These are phyloP conservation scores for Schoenoplectus triqueter DNA, from an alignment of 202 grass and related monocot species.

Conservation along the genomic window DNA sequence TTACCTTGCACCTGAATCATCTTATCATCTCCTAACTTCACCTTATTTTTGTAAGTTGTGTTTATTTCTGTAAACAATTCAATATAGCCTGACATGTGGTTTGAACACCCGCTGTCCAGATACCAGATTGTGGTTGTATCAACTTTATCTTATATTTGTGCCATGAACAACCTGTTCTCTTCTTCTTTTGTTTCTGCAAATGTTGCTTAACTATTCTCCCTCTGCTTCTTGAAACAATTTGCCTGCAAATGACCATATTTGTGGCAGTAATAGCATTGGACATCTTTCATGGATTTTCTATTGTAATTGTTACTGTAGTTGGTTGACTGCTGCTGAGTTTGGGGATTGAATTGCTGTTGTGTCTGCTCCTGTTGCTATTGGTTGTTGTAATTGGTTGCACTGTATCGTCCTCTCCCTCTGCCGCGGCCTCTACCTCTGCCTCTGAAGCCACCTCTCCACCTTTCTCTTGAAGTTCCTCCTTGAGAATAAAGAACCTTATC, in stretches of 20 bases:
- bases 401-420: not conserved
- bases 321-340: not conserved
- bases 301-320: too few species aligned
- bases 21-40: conserved; percentile 13
- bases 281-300: too few species aligned
- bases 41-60: not conserved
- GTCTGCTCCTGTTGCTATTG: not conserved
- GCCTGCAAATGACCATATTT: not conserved
- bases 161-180: not conserved
- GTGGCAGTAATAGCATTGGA: not conserved
- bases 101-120: not conserved
- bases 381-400: not conserved
- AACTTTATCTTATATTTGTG: not conserved
- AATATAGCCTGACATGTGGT: not conserved
- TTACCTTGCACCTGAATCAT: conserved; percentile 6
- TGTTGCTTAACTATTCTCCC: not conserved
- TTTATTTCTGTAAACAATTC: not conserved
- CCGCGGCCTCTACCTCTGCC: not conserved
- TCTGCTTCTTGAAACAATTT: not conserved
- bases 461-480: not conserved
- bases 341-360: not conserved
- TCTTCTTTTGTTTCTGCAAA: not conserved
- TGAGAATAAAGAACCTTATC: not conserved
- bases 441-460: not conserved
- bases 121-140: not conserved